A percentile compares a stretch with the other conserved stretches of the same genome.
phyloP scores from a whole-genome alignment of 78 protist species.

The Dictyostelium capitatum region DNA sequence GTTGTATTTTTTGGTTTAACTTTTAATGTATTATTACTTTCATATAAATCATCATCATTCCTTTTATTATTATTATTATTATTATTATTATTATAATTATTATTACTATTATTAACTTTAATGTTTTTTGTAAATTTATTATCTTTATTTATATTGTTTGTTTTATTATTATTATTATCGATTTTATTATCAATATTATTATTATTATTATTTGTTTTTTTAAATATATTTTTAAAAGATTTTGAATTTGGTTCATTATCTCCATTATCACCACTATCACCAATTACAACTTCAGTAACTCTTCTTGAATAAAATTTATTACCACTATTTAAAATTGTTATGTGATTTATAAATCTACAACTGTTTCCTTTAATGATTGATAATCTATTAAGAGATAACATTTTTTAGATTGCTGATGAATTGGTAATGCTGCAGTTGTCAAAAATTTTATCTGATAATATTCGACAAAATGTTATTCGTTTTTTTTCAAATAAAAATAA shows the following conservation, averaged over 20 bases:
- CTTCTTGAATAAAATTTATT: not conserved
- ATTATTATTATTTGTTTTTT: not conserved
- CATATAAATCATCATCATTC: not conserved
- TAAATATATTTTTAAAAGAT: no score
- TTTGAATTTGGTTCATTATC: not conserved
- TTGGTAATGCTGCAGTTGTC: no score
- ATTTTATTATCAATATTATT: not conserved
- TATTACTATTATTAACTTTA: not conserved
- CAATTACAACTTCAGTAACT: not conserved
- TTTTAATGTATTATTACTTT: not conserved
- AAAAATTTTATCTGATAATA: no score
- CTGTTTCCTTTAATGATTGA: not conserved
- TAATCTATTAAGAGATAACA: not conserved
- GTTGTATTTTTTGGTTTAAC: not conserved
- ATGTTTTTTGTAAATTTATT: not conserved
- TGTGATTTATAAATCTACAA: not conserved
- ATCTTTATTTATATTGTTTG: not conserved
- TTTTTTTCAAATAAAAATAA: no score
- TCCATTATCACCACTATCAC: no score
- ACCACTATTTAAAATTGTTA: not conserved
- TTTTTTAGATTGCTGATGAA: no score
- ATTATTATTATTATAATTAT: not conserved
- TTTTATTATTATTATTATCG: not conserved
- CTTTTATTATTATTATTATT: not conserved
- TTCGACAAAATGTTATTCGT: no score